Percentiles rank a stretch among this genome's conserved stretches.
Evolutionary conservation across 2,329 filamentous ascomycete species (phyloP).

Genomic region (Diaporthe velutina): DNA sequence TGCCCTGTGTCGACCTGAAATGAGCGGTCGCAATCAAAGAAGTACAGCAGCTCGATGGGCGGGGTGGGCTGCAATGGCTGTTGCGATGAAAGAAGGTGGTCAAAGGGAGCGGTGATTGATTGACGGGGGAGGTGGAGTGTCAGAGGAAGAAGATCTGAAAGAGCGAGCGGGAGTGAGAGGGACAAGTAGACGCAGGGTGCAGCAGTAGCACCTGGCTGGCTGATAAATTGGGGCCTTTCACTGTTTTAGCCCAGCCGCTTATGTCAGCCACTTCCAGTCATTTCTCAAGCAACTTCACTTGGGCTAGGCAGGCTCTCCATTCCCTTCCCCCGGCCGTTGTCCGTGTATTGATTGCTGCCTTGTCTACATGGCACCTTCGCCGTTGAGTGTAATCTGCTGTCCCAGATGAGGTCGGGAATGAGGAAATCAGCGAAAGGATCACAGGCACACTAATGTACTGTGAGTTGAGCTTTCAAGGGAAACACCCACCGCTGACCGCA

Average conservation of each 20-base stretch:
- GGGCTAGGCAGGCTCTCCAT: background rate
- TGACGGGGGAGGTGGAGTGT: slow-evolving; percentile 24
- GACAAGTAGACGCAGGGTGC: slow-evolving; percentile 7
- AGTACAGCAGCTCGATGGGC: background rate
- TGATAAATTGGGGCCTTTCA: background rate
- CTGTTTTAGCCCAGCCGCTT: background rate
- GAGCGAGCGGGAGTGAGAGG: slow-evolving; percentile 17
- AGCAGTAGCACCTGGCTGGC: background rate
- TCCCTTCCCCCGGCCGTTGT: background rate
- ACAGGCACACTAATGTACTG: background rate
- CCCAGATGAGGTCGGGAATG: background rate
- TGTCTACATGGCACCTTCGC: background rate
- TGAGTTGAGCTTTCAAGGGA: background rate
- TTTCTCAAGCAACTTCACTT: background rate
- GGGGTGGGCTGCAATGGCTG: slow-evolving; percentile 12
- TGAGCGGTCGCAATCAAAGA: slow-evolving; percentile 14
- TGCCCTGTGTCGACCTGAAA: slow-evolving; percentile 9
- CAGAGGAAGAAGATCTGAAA: slow-evolving; percentile 7
- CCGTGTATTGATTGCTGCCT: background rate
- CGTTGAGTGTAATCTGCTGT: background rate
- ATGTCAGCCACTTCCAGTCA: slow-evolving; percentile 21
- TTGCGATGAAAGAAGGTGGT: slow-evolving; percentile 30
- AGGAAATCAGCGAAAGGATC: background rate
- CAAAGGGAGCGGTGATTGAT: slow-evolving; percentile 34
- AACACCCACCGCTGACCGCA: background rate